Percentiles rank a stretch among this genome's conserved stretches.
Conservation (phyloP, 1,284 basidiomycete genomes). For the Irpex lacteus region DNA sequence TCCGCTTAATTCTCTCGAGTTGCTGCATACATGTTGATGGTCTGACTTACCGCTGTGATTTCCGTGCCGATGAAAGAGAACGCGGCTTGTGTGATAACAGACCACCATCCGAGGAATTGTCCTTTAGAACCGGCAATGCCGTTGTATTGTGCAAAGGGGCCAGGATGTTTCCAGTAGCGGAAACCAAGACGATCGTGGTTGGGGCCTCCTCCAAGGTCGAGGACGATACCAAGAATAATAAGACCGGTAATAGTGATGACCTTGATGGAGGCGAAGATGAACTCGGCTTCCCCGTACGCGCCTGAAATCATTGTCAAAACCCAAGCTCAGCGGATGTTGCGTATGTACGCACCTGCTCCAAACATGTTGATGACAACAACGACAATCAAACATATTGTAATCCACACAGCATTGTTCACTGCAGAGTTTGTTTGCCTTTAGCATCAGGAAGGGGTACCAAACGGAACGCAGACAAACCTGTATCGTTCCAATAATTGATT, state of each 20-base stretch:
- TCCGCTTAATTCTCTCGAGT: background rate
- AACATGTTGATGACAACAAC: slow-evolving; percentile 68
- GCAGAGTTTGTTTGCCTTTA: background rate
- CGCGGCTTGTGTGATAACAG: slow-evolving; percentile 57
- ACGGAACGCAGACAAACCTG: slow-evolving; percentile 4
- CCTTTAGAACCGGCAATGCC: slow-evolving; percentile 46
- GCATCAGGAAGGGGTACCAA: background rate
- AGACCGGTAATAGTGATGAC: slow-evolving; percentile 49
- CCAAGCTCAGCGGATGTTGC: slow-evolving; percentile 17
- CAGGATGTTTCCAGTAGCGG: slow-evolving; percentile 54
- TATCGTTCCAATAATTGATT: slow-evolving; percentile 56
- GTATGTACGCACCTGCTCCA: slow-evolving; percentile 43
- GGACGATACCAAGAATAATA: slow-evolving; percentile 55
- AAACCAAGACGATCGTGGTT: slow-evolving; percentile 47
- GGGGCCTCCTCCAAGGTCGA: slow-evolving; percentile 61
- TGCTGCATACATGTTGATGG: background rate
- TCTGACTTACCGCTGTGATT: slow-evolving; percentile 63
- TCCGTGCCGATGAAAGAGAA: slow-evolving; percentile 79
- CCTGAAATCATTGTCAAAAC: slow-evolving; percentile 18
- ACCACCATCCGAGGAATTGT: slow-evolving; percentile 52
- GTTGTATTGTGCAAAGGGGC: slow-evolving; percentile 47
- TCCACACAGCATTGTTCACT: slow-evolving; percentile 59
- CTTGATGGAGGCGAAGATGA: slow-evolving; percentile 60
- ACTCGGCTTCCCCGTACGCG: slow-evolving; percentile 56
- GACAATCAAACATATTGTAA: slow-evolving; percentile 59